Conservation (phyloP, 192 early-diverging fungal species). For the Backusella morwellensis region DNA sequence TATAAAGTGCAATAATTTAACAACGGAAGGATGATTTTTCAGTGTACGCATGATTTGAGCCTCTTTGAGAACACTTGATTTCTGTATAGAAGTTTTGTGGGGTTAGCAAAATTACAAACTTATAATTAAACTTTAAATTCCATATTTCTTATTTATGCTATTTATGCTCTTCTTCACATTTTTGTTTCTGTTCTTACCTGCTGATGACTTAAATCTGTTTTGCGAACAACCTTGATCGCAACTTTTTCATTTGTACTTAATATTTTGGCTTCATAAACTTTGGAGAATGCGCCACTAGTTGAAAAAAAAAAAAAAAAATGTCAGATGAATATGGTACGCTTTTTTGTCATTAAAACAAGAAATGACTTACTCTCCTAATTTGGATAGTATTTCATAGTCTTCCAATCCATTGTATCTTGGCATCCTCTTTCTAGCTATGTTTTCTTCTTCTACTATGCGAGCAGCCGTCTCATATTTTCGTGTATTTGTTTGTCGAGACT, state of each 20-base stretch:
- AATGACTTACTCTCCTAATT: conserved; percentile 71
- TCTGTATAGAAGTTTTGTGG: conserved; percentile 32
- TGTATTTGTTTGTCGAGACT: neutral
- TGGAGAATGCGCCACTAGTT: conserved; percentile 79
- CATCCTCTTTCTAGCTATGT: conserved; percentile 4
- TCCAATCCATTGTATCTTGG: conserved; percentile 58
- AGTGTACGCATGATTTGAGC: conserved; percentile 80
- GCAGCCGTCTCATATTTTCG: neutral
- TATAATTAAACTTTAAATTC: neutral
- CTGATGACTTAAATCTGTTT: conserved; percentile 66
- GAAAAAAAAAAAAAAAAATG: neutral
- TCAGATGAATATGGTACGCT: neutral
- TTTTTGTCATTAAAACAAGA: neutral
- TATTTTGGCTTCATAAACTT: conserved; percentile 73
- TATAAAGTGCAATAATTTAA: conserved; percentile 70
- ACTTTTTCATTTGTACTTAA: conserved; percentile 59
- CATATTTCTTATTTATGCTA: neutral
- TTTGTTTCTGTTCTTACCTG: conserved; percentile 52
- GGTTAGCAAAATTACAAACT: neutral
- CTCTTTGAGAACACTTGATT: conserved; percentile 84
- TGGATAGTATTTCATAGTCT: conserved; percentile 52
- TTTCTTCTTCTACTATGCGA: conserved; percentile 16
- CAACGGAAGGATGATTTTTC: conserved; percentile 71
- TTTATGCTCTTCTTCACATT: conserved; percentile 3
- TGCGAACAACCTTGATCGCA: conserved; percentile 83